Percentiles rank a stretch among this genome's conserved stretches.
phyloP scores from a whole-genome alignment of 2,329 filamentous ascomycete species.

The Penicillium sp. region DNA sequence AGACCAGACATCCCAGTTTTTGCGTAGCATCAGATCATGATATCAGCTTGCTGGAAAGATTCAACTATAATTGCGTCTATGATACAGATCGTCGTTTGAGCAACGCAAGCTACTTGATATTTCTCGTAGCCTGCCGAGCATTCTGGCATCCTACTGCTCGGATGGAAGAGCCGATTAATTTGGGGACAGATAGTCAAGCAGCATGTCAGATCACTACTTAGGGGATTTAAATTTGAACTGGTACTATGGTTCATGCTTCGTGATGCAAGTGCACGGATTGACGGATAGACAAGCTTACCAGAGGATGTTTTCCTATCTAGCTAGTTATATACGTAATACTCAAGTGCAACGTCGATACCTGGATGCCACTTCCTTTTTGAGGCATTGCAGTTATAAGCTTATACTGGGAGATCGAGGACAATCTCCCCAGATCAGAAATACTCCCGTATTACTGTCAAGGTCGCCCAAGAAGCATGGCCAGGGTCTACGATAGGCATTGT shows the following conservation, averaged over 20 bases:
- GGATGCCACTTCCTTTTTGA: not conserved
- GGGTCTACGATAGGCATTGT: not conserved
- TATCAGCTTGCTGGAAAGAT: too few relatives aligned
- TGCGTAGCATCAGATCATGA: too few relatives aligned
- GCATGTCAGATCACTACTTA: not conserved
- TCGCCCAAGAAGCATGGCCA: not conserved
- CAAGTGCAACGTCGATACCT: not conserved
- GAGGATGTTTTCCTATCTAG: not conserved
- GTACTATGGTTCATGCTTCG: not conserved
- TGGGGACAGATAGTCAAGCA: not conserved
- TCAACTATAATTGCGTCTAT: not conserved
- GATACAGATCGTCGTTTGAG: not conserved
- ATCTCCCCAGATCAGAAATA: not conserved
- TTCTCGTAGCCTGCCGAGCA: too few relatives aligned
- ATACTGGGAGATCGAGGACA: not conserved
- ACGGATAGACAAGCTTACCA: not conserved
- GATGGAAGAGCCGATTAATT: not conserved
- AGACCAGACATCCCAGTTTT: too few relatives aligned
- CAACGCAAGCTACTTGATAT: too few relatives aligned
- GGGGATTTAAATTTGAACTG: not conserved
- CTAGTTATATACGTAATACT: not conserved
- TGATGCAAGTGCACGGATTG: not conserved
- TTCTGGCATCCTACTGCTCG: not conserved
- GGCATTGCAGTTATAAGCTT: not conserved
- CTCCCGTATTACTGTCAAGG: not conserved